Conservation (phyloP, 2,329 filamentous ascomycete genomes). For the Malbranchea zuffiana region DNA sequence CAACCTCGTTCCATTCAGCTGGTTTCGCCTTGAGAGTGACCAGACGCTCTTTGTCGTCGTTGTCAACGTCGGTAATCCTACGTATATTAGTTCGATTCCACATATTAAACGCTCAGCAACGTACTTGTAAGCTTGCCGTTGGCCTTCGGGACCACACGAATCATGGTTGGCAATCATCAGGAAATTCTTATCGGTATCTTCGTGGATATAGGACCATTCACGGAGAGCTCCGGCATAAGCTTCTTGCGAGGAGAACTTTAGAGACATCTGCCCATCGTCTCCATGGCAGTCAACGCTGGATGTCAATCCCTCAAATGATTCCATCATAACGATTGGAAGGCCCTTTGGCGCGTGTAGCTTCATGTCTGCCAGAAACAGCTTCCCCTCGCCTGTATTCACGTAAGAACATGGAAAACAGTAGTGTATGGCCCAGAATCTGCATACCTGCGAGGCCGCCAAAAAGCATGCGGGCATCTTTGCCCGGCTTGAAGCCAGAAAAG, state of each 20-base stretch:
- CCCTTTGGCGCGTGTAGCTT: slow-evolving; percentile 21
- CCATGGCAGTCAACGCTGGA: slow-evolving; percentile 21
- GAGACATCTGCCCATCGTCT: slow-evolving; percentile 19
- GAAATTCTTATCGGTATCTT: slow-evolving; percentile 20
- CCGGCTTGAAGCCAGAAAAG: slow-evolving; percentile 17
- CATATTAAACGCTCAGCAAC: neutral
- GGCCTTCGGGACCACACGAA: slow-evolving; percentile 20
- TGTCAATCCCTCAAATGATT: slow-evolving; percentile 23
- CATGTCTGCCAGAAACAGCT: slow-evolving; percentile 25
- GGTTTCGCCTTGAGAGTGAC: slow-evolving; percentile 15
- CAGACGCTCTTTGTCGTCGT: slow-evolving; percentile 13
- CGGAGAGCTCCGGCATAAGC: slow-evolving; percentile 23
- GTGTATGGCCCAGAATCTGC: slow-evolving; percentile 3
- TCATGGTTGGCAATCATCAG: slow-evolving; percentile 26
- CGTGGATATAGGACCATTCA: slow-evolving; percentile 24
- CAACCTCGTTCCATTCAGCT: slow-evolving; percentile 18
- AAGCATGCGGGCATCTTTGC: slow-evolving; percentile 18
- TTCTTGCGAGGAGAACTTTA: slow-evolving; percentile 22
- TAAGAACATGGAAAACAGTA: slow-evolving; percentile 1
- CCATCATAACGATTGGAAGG: slow-evolving; percentile 25
- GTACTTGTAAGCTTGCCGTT: slow-evolving; percentile 23
- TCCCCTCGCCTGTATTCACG: slow-evolving; percentile 12
- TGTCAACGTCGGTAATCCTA: slow-evolving; percentile 16
- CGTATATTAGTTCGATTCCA: neutral
- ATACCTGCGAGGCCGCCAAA: slow-evolving; percentile 21